Base-by-base conservation (phyloP, 208 protist species). In the Eutreptiella sp. region DNA sequence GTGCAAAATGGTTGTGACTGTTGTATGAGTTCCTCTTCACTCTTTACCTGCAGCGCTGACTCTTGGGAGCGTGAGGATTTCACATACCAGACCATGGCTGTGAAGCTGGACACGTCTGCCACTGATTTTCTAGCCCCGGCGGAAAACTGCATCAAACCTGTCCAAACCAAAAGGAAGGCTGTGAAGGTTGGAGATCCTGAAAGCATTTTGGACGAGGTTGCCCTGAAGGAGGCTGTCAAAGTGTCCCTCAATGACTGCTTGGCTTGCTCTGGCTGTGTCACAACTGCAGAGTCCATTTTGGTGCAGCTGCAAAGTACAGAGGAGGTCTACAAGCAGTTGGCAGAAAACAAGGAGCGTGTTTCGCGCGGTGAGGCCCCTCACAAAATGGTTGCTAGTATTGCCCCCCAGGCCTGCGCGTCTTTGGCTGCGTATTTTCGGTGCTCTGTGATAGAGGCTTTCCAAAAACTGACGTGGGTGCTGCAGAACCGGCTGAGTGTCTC, bases 271-370 rank as follows among this genome's bases (percentile, higher is more conserved):
- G 96, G 96, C 0, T 99, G 96, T 76, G 84, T 99, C 46, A 99
- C 96, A 5, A 95, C 91, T 2, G 94, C 96, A 2, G 94, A 99
- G 63, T 93, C 84, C 38, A 80, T 99, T 4, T 76, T 99, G 1
- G 85, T 99, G 35, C 43, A 70, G 0, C 59, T 76, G 46, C 88
- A 94, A 60, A 79, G 63, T 39, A 42, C 58, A 14, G 23, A 55
- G 0, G 81, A 92, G 48, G 73, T 93, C 21, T 36, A 71, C 11
- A 11, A 36, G 26, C 36, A 59, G 4, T 34, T 87, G 19, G 29
- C 16, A 7, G 57, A 41, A 7, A 50, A 62, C 4, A 76, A 85
- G 58, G 45, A 82, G 19, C 27, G 79, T 28, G 38, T 60, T 23
- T 45, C 54, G 4, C n/a, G 38, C 0, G 5, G 54, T 0, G 43